Conservation (phyloP, 2,329 filamentous ascomycete genomes). For the Magnaporthales sp. region DNA sequence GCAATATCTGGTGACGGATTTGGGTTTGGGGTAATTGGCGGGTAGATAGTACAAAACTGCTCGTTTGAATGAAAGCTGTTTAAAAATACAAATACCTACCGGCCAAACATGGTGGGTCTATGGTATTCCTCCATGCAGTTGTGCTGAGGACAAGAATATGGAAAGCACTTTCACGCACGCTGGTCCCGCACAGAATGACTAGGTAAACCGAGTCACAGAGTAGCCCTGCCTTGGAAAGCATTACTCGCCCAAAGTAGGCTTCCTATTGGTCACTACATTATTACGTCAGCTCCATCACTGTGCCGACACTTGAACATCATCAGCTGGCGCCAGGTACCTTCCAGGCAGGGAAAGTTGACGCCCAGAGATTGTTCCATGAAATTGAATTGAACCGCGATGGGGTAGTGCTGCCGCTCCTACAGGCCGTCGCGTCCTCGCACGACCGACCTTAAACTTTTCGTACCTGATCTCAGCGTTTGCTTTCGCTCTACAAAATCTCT, state of each 20-base stretch:
- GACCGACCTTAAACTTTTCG: not conserved
- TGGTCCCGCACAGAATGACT: no score
- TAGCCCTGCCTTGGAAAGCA: not conserved
- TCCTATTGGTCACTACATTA: not conserved
- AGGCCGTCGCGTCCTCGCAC: not conserved
- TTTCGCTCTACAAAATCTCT: not conserved
- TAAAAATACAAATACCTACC: not conserved
- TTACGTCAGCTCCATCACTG: not conserved
- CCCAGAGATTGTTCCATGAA: not conserved
- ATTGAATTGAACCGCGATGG: not conserved
- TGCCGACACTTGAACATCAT: no score
- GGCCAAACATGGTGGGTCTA: no score
- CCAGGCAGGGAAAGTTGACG: no score
- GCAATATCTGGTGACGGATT: not conserved
- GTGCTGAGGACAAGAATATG: no score
- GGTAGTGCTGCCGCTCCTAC: not conserved
- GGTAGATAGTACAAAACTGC: not conserved
- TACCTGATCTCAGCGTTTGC: not conserved
- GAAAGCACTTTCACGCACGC: no score
- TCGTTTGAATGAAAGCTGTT: not conserved
- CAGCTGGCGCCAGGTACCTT: no score
- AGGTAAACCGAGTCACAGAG: not conserved
- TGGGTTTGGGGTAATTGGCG: not conserved
- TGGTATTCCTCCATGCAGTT: no score
- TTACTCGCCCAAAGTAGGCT: not conserved